Conservation (phyloP, 371 early-diverging fungal genomes). For the Syncephalis fuscata region DNA sequence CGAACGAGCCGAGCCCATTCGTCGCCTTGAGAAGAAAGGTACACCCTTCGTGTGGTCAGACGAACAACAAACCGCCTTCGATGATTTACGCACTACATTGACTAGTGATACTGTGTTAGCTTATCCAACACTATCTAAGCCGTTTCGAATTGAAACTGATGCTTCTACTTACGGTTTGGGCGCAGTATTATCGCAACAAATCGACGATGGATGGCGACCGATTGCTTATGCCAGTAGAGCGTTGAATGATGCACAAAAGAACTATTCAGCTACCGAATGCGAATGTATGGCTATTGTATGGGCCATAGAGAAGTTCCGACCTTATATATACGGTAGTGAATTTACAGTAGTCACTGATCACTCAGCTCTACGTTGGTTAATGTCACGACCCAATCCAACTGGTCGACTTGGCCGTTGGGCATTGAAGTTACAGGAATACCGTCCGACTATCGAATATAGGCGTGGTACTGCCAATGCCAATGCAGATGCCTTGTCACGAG, state of each 20-base stretch:
- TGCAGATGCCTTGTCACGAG: conserved; percentile 13
- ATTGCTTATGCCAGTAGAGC: conserved; percentile 7
- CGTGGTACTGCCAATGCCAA: conserved; percentile 10
- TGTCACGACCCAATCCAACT: conserved; percentile 3
- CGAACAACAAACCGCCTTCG: conserved; percentile 9
- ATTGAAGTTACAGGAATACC: conserved; percentile 9
- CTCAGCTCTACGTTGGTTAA: conserved; percentile 7
- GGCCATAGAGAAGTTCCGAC: conserved; percentile 13
- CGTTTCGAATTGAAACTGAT: conserved; percentile 16
- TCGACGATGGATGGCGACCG: conserved; percentile 7
- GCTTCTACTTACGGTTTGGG: conserved; percentile 15
- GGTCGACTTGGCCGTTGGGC: conserved; percentile 13
- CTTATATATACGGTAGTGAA: conserved; percentile 10
- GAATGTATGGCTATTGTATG: conserved; percentile 17
- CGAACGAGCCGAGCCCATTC: conserved; percentile 5
- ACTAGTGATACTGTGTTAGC: conserved; percentile 10
- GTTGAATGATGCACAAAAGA: conserved; percentile 5
- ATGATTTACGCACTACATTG: conserved; percentile 6
- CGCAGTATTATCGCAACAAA: conserved; percentile 15
- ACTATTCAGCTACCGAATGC: conserved; percentile 7
- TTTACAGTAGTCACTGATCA: conserved; percentile 18
- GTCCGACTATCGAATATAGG: conserved; percentile 9
- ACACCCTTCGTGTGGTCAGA: conserved; percentile 6
- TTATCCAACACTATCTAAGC: conserved; percentile 8
- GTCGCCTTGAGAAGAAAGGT: conserved; percentile 8